phyloP scores from a whole-genome alignment of 129 eudicot genomes.

The Helianthus tuberosus region DNA sequence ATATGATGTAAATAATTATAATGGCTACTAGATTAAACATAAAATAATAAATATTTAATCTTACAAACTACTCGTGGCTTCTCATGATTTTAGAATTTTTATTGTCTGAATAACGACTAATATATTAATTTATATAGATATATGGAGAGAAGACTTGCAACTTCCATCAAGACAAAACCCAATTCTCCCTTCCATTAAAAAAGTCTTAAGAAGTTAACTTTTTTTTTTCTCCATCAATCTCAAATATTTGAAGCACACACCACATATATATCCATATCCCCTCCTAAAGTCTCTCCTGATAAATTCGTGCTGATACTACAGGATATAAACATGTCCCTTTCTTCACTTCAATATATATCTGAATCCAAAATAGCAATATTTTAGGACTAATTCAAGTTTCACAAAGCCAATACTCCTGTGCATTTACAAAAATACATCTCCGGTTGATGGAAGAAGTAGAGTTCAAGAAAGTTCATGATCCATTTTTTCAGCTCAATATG shows the following conservation, averaged over 20 bases:
- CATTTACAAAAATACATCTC: slow-evolving; percentile 24
- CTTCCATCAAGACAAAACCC: background rate
- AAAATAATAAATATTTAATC: no score
- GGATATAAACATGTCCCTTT: background rate
- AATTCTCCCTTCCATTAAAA: slow-evolving; percentile 15
- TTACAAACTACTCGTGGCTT: no score
- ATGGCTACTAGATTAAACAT: no score
- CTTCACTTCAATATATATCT: slow-evolving; percentile 19
- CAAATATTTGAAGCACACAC: slow-evolving; percentile 21
- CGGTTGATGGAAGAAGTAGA: slow-evolving; percentile 32
- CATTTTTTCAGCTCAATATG: slow-evolving; percentile 17
- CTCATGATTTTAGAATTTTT: no score
- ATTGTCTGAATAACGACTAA: no score
- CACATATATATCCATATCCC: slow-evolving; percentile 29
- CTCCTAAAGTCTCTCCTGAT: slow-evolving; percentile 30
- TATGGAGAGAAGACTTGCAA: background rate
- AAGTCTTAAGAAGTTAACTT: background rate
- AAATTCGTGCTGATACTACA: slow-evolving; percentile 6
- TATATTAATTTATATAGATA: background rate
- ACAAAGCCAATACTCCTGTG: slow-evolving; percentile 14
- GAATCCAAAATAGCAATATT: slow-evolving; percentile 18
- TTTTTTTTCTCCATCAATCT: slow-evolving; percentile 9
- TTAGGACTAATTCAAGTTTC: slow-evolving; percentile 14
- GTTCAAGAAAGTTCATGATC: slow-evolving; percentile 57
- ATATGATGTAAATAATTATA: no score